phyloP scores from a whole-genome alignment of 768 basidiomycete genomes.

The Lactifluus piperatus region DNA sequence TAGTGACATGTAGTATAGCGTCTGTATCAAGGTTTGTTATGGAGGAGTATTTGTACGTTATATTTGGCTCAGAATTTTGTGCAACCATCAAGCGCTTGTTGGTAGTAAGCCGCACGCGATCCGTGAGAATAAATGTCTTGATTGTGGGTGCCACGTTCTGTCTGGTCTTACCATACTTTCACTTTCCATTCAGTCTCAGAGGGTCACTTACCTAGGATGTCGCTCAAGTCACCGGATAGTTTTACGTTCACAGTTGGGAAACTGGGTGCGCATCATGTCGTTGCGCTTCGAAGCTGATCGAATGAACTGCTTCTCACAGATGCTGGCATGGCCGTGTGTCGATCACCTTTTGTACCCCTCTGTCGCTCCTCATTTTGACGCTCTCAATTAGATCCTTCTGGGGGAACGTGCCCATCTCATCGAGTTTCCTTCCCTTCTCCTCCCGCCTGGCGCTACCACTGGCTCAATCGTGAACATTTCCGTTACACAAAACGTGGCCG shows the following conservation, averaged over 20 bases:
- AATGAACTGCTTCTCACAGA: slow-evolving; percentile 37
- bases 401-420: slow-evolving; percentile 94
- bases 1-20: slow-evolving; percentile 18
- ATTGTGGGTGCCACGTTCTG: background rate
- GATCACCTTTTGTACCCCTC: background rate
- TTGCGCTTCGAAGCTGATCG: slow-evolving; percentile 4
- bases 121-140: background rate
- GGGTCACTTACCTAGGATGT: slow-evolving; percentile 6
- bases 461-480: slow-evolving; percentile 98
- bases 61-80: too few relatives aligned
- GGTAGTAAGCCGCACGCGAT: background rate
- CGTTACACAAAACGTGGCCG: slow-evolving; percentile 76
- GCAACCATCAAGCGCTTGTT: too few relatives aligned
- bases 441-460: slow-evolving; percentile 86
- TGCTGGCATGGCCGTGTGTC: slow-evolving; percentile 84
- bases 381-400: slow-evolving; percentile 61
- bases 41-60: background rate
- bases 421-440: slow-evolving; percentile 92
- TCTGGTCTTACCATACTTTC: background rate
- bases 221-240: slow-evolving; percentile 42
- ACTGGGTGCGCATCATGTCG: slow-evolving; percentile 52
- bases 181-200: background rate
- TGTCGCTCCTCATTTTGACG: slow-evolving; percentile 18
- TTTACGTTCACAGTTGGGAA: slow-evolving; percentile 94
- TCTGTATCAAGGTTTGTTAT: background rate